phyloP scores from a whole-genome alignment of 2,329 filamentous ascomycete genomes.

The Diaporthe batatas region DNA sequence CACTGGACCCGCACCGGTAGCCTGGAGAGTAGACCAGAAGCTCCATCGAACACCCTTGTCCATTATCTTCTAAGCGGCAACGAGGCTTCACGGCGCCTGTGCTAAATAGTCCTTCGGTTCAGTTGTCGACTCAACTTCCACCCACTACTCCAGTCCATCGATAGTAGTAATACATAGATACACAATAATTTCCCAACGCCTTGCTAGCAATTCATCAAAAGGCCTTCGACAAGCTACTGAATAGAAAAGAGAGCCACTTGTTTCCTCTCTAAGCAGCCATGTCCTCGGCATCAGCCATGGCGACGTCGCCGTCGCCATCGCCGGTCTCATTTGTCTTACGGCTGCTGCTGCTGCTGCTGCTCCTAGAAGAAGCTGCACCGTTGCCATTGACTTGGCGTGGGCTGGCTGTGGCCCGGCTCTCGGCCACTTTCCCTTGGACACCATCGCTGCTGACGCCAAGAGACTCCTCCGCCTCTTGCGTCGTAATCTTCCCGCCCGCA shows the following conservation, averaged over 20 bases:
- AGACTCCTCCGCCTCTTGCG: conserved; percentile 48
- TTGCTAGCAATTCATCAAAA: conserved; percentile 40
- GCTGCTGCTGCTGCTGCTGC: conserved; percentile 37
- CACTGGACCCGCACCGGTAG: neutral
- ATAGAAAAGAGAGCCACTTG: neutral
- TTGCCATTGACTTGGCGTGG: conserved; percentile 42
- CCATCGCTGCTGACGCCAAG: conserved; percentile 50
- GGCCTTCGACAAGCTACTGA: conserved; percentile 5
- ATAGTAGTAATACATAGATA: conserved; percentile 31
- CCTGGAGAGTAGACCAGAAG: neutral
- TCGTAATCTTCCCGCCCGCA: conserved; percentile 41
- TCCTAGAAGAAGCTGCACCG: conserved; percentile 46
- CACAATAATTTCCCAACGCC: conserved; percentile 39
- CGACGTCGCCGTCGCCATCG: conserved; percentile 45
- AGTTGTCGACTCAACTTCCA: neutral
- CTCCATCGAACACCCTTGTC: conserved; percentile 24
- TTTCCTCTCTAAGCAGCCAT: conserved; percentile 36
- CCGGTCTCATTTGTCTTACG: conserved; percentile 18
- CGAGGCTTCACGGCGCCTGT: neutral
- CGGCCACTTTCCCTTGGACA: conserved; percentile 54
- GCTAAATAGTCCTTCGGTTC: conserved; percentile 3
- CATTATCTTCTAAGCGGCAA: conserved; percentile 23
- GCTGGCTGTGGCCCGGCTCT: conserved; percentile 43
- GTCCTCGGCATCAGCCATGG: conserved; percentile 44
- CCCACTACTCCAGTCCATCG: neutral